Base-by-base conservation (phyloP, 1,284 basidiomycete genomes). In the Kalmanozyma brasiliensis region DNA sequence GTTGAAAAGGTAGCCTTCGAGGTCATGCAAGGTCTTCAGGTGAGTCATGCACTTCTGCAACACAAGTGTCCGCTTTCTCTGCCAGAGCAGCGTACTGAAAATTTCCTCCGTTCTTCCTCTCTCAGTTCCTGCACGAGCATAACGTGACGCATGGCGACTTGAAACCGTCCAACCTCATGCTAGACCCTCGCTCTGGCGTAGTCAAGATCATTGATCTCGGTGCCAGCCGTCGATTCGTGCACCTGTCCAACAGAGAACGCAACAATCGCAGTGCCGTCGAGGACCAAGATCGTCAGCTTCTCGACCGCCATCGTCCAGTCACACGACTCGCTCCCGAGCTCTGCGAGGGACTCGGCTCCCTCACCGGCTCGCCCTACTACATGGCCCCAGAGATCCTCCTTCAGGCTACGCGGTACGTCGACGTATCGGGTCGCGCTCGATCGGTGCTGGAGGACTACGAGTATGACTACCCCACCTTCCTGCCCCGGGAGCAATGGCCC, bases 301-400 rank as follows among this genome's bases (percentile, higher is more conserved):
- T 65, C n/a, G 23, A 22, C 10, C 38, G 42, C 30, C 46, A 35
- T 5, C 29, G 43, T 11, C 40, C 52, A 4, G 32, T 57, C 4
- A 32, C 44, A 16, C 49, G 42, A 13, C 60, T 65, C 5, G 42
- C 38, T 9, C 56, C 59, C 17, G 58, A 59, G 29, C 47, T 68
- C n/a, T 71, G 66, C 33, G 70, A 73, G 53, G 75, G 73, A 3
- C 57, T 74, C 8, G 72, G 76, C 30, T 77, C 76, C 16, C 56
- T 77, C 29, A 77, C 76, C 4, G 76, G 76, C 32, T 76, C 73
- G 6, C 76, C 76, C 0, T 73, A 76, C 53, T 72, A 73, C 52
- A 74, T 74, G 71, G 76, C 76, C 1, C 76, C 76, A 5, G 76
- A 77, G 32, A 70, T 77, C n/a, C 59, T 77, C 14, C 58, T 77